Percentiles rank a stretch among this genome's conserved stretches.
Evolutionary conservation across 768 basidiomycete species (phyloP).

Genomic region (Termitomyces sp.): DNA sequence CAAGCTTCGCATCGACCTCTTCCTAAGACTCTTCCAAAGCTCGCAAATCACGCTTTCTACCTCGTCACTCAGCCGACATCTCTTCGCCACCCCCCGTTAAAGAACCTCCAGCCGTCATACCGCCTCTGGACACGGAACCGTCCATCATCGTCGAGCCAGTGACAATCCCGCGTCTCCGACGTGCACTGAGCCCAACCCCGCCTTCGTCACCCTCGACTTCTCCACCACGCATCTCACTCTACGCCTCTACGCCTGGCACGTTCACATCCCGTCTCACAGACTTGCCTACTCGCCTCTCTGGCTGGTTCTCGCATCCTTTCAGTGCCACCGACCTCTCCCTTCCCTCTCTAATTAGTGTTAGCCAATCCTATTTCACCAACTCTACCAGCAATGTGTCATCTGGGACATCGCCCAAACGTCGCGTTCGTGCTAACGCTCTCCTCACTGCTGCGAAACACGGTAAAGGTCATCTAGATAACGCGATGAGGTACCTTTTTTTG

Average conservation of each 20-base stretch:
- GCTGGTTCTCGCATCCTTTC: constrained; percentile 82
- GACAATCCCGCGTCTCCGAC: constrained; percentile 49
- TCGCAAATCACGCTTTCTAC: constrained; percentile 32
- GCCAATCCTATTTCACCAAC: not conserved
- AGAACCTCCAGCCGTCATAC: not conserved
- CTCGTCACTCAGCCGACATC: constrained; percentile 17
- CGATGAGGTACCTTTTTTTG: constrained; percentile 77
- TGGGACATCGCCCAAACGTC: constrained; percentile 24
- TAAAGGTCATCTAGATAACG: constrained; percentile 77
- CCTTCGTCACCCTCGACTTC: constrained; percentile 29
- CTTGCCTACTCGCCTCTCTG: constrained; percentile 71
- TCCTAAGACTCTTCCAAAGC: constrained; percentile 25
- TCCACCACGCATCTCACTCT: constrained; percentile 28
- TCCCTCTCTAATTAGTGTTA: constrained; percentile 43
- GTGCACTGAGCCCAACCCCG: constrained; percentile 31
- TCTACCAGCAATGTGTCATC: not conserved
- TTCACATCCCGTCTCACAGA: constrained; percentile 53
- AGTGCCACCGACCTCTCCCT: constrained; percentile 71
- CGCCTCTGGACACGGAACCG: constrained; percentile 26
- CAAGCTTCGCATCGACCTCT: constrained; percentile 32
- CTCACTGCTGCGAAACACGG: constrained; percentile 71
- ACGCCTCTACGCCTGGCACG: constrained; percentile 33
- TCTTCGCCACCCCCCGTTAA: not conserved
- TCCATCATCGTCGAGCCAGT: constrained; percentile 70
- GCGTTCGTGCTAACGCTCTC: constrained; percentile 37